These are phyloP conservation scores for Paecilomyces variotii DNA, from an alignment of 2,329 filamentous ascomycete genomes.

Conservation along the genomic window DNA sequence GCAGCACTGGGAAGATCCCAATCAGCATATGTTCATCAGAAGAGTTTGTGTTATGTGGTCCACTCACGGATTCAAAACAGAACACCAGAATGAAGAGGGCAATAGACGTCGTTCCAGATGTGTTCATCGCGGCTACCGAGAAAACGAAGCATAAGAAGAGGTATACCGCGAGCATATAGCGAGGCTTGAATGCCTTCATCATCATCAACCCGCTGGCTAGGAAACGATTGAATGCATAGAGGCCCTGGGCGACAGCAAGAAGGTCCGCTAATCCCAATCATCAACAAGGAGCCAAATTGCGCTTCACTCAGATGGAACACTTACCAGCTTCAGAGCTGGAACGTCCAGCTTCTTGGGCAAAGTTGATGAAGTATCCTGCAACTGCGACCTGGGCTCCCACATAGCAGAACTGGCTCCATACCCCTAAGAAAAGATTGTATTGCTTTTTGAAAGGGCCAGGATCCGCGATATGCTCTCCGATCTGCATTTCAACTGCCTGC, in stretches of 20 bases:
- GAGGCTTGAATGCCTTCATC: constrained; percentile 43
- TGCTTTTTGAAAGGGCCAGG: constrained; percentile 46
- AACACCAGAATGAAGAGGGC: constrained; percentile 40
- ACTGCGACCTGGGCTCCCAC: constrained; percentile 47
- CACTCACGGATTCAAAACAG: constrained; percentile 19
- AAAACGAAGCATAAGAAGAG: constrained; percentile 49
- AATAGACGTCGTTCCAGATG: constrained; percentile 45
- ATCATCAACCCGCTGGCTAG: constrained; percentile 49
- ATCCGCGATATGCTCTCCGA: constrained; percentile 19
- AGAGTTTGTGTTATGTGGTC: neutral
- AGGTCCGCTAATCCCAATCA: constrained; percentile 37
- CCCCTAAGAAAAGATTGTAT: constrained; percentile 53
- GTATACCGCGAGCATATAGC: constrained; percentile 48
- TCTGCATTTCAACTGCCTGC: constrained; percentile 43
- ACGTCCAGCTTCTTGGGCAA: constrained; percentile 32
- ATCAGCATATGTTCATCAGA: neutral
- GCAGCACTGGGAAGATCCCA: constrained; percentile 28
- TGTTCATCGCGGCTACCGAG: constrained; percentile 45
- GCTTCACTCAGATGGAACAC: constrained; percentile 11
- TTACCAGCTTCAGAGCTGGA: constrained; percentile 17
- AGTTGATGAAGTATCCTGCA: constrained; percentile 50
- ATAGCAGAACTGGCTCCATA: constrained; percentile 57
- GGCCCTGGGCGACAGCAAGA: constrained; percentile 51
- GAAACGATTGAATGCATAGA: constrained; percentile 54
- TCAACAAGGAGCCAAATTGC: constrained; percentile 11